These are phyloP conservation scores for Graphiopsis chlorocephala DNA, from an alignment of 2,329 filamentous ascomycete genomes.

Conservation along the genomic window DNA sequence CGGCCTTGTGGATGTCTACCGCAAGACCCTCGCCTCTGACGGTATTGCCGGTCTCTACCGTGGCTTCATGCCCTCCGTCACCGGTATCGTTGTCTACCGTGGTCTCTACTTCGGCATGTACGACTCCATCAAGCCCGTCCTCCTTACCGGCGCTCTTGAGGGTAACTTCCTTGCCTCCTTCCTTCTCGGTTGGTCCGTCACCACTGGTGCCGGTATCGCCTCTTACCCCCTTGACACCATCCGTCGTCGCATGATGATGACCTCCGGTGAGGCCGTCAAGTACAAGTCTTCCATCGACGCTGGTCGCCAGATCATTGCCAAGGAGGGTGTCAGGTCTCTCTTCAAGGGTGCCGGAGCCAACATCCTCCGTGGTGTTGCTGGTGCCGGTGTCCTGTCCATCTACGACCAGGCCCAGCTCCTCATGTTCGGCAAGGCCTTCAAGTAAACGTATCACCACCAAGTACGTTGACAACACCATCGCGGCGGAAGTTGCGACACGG, in stretches of 20 bases:
- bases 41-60: conserved; percentile 99
- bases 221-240: conserved; percentile 99
- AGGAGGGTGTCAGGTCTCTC: conserved; percentile 97
- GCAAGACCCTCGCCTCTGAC: conserved; percentile 98
- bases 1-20: conserved; percentile 98
- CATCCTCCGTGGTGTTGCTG: conserved; percentile 99
- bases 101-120: conserved; percentile 99
- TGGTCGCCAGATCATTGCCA: conserved; percentile 92
- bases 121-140: conserved; percentile 99
- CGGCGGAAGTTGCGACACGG: conserved; percentile 14
- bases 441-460: conserved; percentile 42
- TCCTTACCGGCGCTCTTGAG: conserved; percentile 86
- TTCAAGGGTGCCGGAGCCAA: conserved; percentile 99
- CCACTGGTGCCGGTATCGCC: conserved; percentile 99
- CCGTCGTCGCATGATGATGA: conserved; percentile 99
- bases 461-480: conserved; percentile 8
- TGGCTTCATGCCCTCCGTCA: conserved; percentile 99
- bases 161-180: conserved; percentile 99
- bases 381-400: conserved; percentile 99
- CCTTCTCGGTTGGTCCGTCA: conserved; percentile 97
- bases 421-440: conserved; percentile 99
- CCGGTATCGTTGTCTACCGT: conserved; percentile 99
- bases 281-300: conserved; percentile 97
- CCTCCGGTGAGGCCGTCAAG: conserved; percentile 92
- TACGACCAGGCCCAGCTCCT: conserved; percentile 99